Evolutionary conservation across 257 asterid genomes (phyloP), one percentile per base, ranked within the genome.

Genomic region (Nicotiana noctiflora): DNA sequence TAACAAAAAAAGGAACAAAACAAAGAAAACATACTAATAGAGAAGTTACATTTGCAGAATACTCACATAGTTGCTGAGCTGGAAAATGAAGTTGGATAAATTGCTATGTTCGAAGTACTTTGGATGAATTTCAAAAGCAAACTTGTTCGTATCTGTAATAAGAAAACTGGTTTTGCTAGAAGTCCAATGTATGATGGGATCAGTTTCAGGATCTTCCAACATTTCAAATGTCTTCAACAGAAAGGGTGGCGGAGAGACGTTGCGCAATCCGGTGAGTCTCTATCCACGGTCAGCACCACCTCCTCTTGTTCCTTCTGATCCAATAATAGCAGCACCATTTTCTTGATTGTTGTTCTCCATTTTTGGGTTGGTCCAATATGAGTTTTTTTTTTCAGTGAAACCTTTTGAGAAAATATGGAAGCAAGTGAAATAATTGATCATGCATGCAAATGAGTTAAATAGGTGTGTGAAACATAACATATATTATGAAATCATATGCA

Each of bases 21-120:
- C 13, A 13, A 14, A 27, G 8, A 77, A 23, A 31, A 53, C 15
- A n/a, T n/a, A 59, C 21, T 21, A 25, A 21, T 34, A 4, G 55
- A 11, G 70, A 78, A 78, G 10, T 63, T 19, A 44, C 64, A 62
- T 79, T 46, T 72, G 59, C 49, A 46, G 32, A 55, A 79, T 31
- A 86, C 89, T 31, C 14, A 90, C 94, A 81, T 90, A 90, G 31
- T 79, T 87, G 56, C 88, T 87, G 80, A 89, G 90, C 87, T 90
- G 94, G 63, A 84, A 86, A 66, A 82, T 76, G 63, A 90, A 89
- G 85, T 89, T 90, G 46, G 89, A 55, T 84, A 90, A 88, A 85
- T 83, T 85, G 83, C 8, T 86, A 40, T 79, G 89, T 84, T 37
- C 86, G 85, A 87, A 89, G 81, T 86, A 60, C 77, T 77, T 85